Base-by-base conservation (phyloP, 2,329 filamentous ascomycete genomes). In the Beauveria medogensis region DNA sequence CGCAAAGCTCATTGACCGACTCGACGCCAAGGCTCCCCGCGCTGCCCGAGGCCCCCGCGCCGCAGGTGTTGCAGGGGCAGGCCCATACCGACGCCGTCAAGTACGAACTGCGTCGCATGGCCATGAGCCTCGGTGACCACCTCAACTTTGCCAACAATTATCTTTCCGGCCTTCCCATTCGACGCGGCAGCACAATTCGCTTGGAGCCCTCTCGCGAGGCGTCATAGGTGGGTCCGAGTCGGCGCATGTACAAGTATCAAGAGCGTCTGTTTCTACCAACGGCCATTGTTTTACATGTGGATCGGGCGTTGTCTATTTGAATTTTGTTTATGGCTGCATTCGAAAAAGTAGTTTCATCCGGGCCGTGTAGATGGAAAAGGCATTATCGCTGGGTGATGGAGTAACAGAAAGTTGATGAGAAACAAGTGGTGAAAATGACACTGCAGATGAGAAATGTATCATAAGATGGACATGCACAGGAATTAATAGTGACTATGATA, bases 1-100 rank as follows among this genome's bases (percentile, higher is more conserved):
- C 65, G 44, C 67, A 66, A 18, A 56, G 61, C 16, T 52, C 62
- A 22, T 48, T 43, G 50, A 30, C 10, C 18, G 58, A 60, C 22
- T 60, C 58, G 20, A 26, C 41, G 50, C 22, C 48, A 3, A 28
- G 50, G 3, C 66, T 77, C 60, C 77, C 75, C 20, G 73, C 71
- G 2, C 71, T 74, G 26, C 79, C 77, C 4, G 72, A 72, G 2
- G 77, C 79, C 10, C 82, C 82, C 2, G 77, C 79, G 1, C 70
- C 75, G 2, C 75, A 76, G 56, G 80, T 83, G 46, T 79, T 85
- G 75, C 81, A 84, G 67, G 81, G 81, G 2, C 74, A 78, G 37
- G 80, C 81, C 0, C 78, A 79, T 0, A 69, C 74, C 4, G 77
- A 78, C 26, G 82, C 83, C 53, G 78, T 82, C 22, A 78, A 78